Conservation (phyloP, 805 yeast species). For the Ogataea glucozyma region DNA sequence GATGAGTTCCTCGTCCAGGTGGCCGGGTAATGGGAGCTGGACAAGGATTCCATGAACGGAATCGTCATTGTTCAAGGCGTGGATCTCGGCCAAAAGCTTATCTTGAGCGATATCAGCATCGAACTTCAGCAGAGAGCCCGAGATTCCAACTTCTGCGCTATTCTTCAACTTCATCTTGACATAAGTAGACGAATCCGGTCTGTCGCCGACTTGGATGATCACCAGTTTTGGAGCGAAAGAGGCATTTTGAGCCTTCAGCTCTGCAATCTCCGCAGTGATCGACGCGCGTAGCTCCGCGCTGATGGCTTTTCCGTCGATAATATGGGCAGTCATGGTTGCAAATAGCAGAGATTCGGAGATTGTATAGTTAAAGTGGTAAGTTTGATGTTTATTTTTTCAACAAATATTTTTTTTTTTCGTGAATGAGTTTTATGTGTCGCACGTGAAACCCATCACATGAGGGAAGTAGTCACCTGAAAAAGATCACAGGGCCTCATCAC, state of each 20-base stretch:
- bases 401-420: background rate
- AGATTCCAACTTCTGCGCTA: slow-evolving; percentile 78
- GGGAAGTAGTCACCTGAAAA: background rate
- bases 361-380: too few relatives aligned
- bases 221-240: slow-evolving; percentile 74
- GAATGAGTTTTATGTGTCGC: too few relatives aligned
- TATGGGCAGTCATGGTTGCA: slow-evolving; percentile 26
- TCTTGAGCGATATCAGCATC: slow-evolving; percentile 62
- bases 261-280: slow-evolving; percentile 51
- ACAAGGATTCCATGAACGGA: slow-evolving; percentile 83
- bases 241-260: slow-evolving; percentile 43
- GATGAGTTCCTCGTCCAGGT: slow-evolving; percentile 72
- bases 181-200: slow-evolving; percentile 90
- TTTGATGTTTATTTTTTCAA: background rate
- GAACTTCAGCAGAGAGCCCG: slow-evolving; percentile 63
- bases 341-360: too few relatives aligned
- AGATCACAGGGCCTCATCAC: background rate
- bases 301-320: slow-evolving; percentile 63
- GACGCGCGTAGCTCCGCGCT: slow-evolving; percentile 48
- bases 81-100: slow-evolving; percentile 59
- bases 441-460: background rate
- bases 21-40: slow-evolving; percentile 86
- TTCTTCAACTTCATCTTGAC: slow-evolving; percentile 91
- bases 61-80: slow-evolving; percentile 68
- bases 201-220: slow-evolving; percentile 84